These are phyloP conservation scores for Metroxylon sagu DNA, from an alignment of 176 grass and related monocot genomes.

Conservation along the genomic window DNA sequence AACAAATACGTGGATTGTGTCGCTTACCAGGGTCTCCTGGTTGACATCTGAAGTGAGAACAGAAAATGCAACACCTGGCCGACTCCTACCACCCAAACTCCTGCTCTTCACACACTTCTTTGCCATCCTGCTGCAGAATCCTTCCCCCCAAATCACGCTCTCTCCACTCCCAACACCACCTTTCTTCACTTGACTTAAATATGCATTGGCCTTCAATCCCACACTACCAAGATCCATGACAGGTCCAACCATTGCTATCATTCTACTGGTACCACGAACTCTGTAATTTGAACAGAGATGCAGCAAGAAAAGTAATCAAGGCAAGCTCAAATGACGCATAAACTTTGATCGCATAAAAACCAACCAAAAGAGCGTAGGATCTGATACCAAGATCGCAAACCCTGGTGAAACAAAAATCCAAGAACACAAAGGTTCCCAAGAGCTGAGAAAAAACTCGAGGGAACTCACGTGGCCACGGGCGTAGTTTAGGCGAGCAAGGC, in stretches of 20 bases:
- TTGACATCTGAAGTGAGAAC: constrained; percentile 20
- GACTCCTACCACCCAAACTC: background rate
- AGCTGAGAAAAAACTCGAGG: too few species aligned
- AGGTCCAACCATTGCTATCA: background rate
- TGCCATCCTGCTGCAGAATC: background rate
- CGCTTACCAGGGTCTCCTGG: constrained; percentile 10
- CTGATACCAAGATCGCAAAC: too few species aligned
- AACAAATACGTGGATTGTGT: background rate
- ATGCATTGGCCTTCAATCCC: constrained; percentile 5
- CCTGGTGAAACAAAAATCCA: too few species aligned
- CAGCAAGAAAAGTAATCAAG: too few species aligned
- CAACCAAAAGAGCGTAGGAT: too few species aligned
- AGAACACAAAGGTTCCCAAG: too few species aligned
- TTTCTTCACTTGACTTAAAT: background rate
- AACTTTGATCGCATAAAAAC: too few species aligned
- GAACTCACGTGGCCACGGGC: background rate
- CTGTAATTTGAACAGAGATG: too few species aligned
- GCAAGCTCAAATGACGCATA: too few species aligned
- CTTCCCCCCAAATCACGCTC: constrained; percentile 11
- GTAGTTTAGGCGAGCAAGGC: background rate
- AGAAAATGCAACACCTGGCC: background rate
- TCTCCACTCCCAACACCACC: background rate
- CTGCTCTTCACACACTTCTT: background rate
- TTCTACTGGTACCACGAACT: background rate
- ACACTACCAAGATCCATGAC: constrained; percentile 5